Conservation (phyloP, 805 yeast species). For the Saturnispora besseyi region DNA sequence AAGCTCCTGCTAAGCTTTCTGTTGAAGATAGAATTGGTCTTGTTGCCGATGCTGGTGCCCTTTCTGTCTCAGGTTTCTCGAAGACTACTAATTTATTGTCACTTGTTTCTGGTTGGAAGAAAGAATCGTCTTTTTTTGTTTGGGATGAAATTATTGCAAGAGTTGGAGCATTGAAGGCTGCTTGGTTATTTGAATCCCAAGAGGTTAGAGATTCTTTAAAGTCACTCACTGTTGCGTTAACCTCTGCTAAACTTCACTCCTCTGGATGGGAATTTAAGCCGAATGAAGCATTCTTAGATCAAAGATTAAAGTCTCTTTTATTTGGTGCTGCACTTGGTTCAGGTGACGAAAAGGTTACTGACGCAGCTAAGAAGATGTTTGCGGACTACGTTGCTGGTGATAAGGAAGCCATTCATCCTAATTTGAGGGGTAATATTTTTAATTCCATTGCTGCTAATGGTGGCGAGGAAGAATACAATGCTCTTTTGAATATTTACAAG, state of each 20-base stretch:
- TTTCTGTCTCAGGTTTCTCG: conserved; percentile 39
- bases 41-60: conserved; percentile 46
- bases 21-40: conserved; percentile 47
- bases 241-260: conserved; percentile 28
- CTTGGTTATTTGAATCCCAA: conserved; percentile 34
- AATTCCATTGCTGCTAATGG: conserved; percentile 35
- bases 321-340: conserved; percentile 36
- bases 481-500: conserved; percentile 37
- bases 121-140: conserved; percentile 38
- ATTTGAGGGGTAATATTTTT: conserved; percentile 37
- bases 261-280: conserved; percentile 83
- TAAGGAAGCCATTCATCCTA: conserved; percentile 34
- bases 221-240: conserved; percentile 26
- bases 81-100: conserved; percentile 39
- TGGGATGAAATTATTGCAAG: conserved; percentile 49
- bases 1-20: conserved; percentile 32
- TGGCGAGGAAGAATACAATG: conserved; percentile 31
- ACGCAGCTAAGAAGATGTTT: conserved; percentile 23
- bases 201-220: conserved; percentile 26
- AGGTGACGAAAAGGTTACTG: conserved; percentile 32
- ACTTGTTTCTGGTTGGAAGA: conserved; percentile 32
- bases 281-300: conserved; percentile 43
- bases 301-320: conserved; percentile 33
- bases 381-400: conserved; percentile 19
- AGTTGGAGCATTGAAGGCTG: conserved; percentile 26